Percentiles rank a stretch among this genome's conserved stretches.
Evolutionary conservation across 345 rosid genomes (phyloP).

Genomic region (Rhodomyrtus tomentosa): DNA sequence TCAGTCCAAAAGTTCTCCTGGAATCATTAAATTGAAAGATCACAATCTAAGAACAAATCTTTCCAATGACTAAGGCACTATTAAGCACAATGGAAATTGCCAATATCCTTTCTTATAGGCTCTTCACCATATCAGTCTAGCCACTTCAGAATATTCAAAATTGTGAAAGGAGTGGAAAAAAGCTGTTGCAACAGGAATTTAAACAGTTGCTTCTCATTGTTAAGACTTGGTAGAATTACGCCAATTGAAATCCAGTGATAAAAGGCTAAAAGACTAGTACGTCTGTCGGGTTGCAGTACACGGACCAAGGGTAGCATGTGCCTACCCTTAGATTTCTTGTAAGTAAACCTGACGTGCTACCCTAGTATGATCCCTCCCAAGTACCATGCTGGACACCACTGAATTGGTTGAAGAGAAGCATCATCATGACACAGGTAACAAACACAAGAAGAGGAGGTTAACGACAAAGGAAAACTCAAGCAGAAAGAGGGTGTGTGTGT

Average conservation of each 20-base stretch:
- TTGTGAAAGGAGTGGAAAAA: not conserved
- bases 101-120: not conserved
- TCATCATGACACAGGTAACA: not conserved
- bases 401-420: not conserved
- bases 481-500: too few species aligned
- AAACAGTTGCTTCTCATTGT: not conserved
- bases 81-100: not conserved
- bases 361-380: not conserved
- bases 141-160: not conserved
- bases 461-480: not conserved
- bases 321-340: not conserved
- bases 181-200: not conserved
- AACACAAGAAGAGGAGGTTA: not conserved
- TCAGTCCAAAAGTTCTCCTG: slow-evolving; percentile 52
- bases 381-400: not conserved
- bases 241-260: not conserved
- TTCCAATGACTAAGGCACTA: not conserved
- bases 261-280: not conserved
- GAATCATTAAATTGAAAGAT: not conserved
- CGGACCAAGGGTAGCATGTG: not conserved
- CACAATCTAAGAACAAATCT: not conserved
- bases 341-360: not conserved
- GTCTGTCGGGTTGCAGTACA: not conserved
- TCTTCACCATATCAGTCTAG: not conserved
- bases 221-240: not conserved